Evolutionary conservation across 2,329 filamentous ascomycete species (phyloP), one percentile per base, ranked within the genome.

Genomic region (Ophiostoma quercus): DNA sequence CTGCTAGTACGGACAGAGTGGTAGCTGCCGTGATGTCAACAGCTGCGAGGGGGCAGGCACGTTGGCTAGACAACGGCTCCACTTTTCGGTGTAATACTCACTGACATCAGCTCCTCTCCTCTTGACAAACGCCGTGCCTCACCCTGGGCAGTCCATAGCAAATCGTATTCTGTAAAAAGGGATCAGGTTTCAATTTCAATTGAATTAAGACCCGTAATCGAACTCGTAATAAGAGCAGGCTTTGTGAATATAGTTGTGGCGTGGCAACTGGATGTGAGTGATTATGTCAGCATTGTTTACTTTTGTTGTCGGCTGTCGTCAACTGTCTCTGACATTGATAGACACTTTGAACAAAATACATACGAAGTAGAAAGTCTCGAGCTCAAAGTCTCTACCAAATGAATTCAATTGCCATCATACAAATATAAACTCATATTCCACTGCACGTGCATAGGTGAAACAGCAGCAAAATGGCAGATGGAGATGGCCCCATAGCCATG

Each of bases 1-100:
- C 5, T 34, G 25, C 34, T 34, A 34, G 34, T 34, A 34, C 34
- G 39, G 14, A 41, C 12, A 14, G 39, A 41, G 39, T 34, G 16
- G 12, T 37, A 37, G 68, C 41, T 39, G 71, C 68, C 68, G 70
- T 57, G 72, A 73, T 73, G 70, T 73, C 71, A 73, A 73, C 69
- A 73, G 25, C 60, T 25, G n/a, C 16, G 68, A 65, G 68, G 66
- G 71, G 71, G 67, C 43, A 66, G 69, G 67, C 16, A 34, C 22
- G 72, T 73, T 73, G 72, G 68, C 72, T 51, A 51, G 71, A 70
- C 51, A 68, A 73, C 70, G 11, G 34, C 25, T 22, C 67, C 67
- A 62, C 67, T 62, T 60, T 60, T 39, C 60, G 29, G 25, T 67
- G 37, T 29, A 57, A 66, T 16, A 37, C 29, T 22, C 34, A 29